Evolutionary conservation across 805 yeast species (phyloP).

Genomic region (Starmerella vitae): DNA sequence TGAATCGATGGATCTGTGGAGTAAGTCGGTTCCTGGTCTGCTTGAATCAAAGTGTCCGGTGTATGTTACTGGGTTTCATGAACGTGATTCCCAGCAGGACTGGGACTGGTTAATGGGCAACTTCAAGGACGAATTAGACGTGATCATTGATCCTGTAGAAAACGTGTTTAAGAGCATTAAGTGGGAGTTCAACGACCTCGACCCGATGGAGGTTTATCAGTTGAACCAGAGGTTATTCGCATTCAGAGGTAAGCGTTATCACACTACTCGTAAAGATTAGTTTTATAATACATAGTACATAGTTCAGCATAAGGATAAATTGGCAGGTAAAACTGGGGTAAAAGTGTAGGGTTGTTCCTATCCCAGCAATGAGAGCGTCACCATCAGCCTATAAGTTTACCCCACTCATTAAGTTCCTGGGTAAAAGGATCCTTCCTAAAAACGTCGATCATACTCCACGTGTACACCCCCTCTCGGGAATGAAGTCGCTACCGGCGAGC

Average conservation of each 20-base stretch:
- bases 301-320: too few relatives aligned
- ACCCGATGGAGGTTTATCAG: conserved; percentile 89
- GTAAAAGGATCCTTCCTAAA: conserved; percentile 42
- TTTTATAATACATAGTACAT: too few relatives aligned
- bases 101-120: conserved; percentile 52
- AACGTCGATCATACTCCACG: conserved; percentile 31
- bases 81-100: conserved; percentile 57
- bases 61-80: conserved; percentile 80
- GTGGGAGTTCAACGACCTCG: conserved; percentile 83
- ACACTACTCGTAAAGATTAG: too few relatives aligned
- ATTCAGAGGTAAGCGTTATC: conserved; percentile 92
- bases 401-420: conserved; percentile 69
- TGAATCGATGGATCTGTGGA: conserved; percentile 69
- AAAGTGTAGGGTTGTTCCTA: too few relatives aligned
- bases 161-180: conserved; percentile 77
- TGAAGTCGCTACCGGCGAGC: conserved; percentile 30
- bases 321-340: too few relatives aligned
- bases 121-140: conserved; percentile 61
- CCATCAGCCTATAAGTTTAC: conserved; percentile 6
- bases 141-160: conserved; percentile 56
- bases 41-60: conserved; percentile 88
- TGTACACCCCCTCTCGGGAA: conserved; percentile 31
- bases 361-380: conserved; percentile 10
- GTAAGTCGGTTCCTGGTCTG: conserved; percentile 68
- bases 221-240: conserved; percentile 84